Evolutionary conservation across 1,284 basidiomycete species (phyloP).

Genomic region (Microbotryomycetes sp.): DNA sequence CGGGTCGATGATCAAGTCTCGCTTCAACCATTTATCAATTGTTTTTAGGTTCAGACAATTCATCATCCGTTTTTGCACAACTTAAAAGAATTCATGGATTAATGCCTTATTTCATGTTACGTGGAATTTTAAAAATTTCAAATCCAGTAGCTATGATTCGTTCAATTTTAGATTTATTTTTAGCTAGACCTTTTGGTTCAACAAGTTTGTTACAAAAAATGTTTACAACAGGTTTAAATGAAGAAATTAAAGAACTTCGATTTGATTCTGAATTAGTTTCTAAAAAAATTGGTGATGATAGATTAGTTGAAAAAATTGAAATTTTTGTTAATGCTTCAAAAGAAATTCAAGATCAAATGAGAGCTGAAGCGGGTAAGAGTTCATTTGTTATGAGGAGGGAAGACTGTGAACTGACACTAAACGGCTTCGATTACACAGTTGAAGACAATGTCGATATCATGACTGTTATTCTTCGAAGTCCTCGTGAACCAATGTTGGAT

Average conservation of each 20-base stretch:
- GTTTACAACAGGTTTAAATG: conserved; percentile 85
- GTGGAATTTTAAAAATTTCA: conserved; percentile 82
- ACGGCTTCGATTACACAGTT: conserved; percentile 43
- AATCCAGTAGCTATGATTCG: conserved; percentile 97
- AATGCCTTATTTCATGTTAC: conserved; percentile 97
- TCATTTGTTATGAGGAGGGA: neutral
- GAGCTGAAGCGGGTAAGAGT: conserved; percentile 63
- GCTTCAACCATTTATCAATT: conserved; percentile 95
- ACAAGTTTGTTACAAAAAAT: conserved; percentile 85
- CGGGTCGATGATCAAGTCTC: conserved; percentile 50
- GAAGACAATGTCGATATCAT: conserved; percentile 72
- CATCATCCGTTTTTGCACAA: conserved; percentile 78
- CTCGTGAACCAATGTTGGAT: conserved; percentile 65
- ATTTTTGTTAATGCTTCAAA: conserved; percentile 77
- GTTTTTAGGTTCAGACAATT: conserved; percentile 86
- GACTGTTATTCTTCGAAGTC: conserved; percentile 72
- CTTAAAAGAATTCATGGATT: conserved; percentile 90
- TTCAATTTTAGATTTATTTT: conserved; percentile 83
- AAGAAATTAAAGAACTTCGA: conserved; percentile 76
- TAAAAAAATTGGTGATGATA: conserved; percentile 79
- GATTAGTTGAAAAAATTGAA: conserved; percentile 80
- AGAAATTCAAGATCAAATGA: conserved; percentile 77
- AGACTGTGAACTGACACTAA: neutral
- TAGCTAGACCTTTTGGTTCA: conserved; percentile 96
- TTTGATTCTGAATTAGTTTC: conserved; percentile 80